Conservation (phyloP, 2,329 filamentous ascomycete species). For the Whalleya microplaca region DNA sequence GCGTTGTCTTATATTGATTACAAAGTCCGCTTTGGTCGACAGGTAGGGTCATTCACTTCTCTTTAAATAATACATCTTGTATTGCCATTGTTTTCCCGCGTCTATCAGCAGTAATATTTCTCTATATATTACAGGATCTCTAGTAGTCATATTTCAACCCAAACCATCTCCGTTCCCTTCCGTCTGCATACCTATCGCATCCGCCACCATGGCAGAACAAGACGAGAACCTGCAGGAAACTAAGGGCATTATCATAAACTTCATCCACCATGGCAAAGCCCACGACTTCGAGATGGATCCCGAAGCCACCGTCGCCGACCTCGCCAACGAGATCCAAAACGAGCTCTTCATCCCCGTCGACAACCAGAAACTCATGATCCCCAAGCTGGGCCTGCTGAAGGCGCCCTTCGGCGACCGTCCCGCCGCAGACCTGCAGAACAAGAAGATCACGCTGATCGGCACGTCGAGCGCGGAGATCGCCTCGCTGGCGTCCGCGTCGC, state of each 20-base stretch:
- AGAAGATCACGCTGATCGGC: slow-evolving; percentile 69
- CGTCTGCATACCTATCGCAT: not conserved
- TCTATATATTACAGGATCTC: not conserved
- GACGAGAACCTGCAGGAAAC: slow-evolving; percentile 11
- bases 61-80: not conserved
- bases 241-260: slow-evolving; percentile 45
- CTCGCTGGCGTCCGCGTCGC: slow-evolving; percentile 54
- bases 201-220: slow-evolving; percentile 23
- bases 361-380: slow-evolving; percentile 71
- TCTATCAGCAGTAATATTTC: not conserved
- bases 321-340: slow-evolving; percentile 61
- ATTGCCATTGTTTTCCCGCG: too few relatives aligned
- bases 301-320: slow-evolving; percentile 57
- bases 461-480: slow-evolving; percentile 63
- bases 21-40: not conserved
- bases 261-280: slow-evolving; percentile 51
- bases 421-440: slow-evolving; percentile 53
- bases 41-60: slow-evolving; percentile 6
- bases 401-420: slow-evolving; percentile 62
- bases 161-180: not conserved
- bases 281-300: slow-evolving; percentile 49
- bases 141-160: not conserved
- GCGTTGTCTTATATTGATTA: not conserved
- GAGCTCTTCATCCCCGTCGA: slow-evolving; percentile 60
- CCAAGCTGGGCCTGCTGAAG: slow-evolving; percentile 68